Conservation (phyloP, 148 eudicot species). For the Camellia lanceoleosa region DNA sequence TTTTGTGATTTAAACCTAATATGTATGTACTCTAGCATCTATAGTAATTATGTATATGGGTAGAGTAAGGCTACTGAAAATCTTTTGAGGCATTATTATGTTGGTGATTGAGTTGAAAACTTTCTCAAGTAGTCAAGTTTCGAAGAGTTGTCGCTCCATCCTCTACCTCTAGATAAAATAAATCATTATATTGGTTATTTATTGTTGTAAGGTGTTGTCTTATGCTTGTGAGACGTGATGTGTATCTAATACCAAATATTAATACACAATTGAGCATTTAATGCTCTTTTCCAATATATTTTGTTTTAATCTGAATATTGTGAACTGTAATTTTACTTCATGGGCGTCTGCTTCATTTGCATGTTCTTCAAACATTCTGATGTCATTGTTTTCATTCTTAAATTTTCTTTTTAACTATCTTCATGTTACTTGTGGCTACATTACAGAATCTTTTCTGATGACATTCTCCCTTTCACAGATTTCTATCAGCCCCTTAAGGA, state of each 20-base stretch:
- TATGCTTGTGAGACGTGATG: neutral
- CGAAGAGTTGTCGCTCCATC: neutral
- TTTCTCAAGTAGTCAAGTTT: neutral
- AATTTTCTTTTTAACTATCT: neutral
- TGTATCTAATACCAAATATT: too few species aligned
- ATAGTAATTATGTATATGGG: neutral
- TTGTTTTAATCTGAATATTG: neutral
- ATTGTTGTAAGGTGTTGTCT: neutral
- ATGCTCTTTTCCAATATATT: neutral
- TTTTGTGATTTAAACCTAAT: neutral
- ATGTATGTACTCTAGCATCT: neutral
- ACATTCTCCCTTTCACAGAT: slow-evolving; percentile 44
- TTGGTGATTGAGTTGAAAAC: neutral
- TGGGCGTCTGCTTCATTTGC: neutral
- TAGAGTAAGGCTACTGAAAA: neutral
- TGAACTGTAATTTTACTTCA: slow-evolving; percentile 5
- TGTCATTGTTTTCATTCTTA: neutral
- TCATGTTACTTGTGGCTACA: neutral
- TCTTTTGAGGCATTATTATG: neutral
- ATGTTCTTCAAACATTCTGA: neutral
- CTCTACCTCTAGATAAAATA: neutral
- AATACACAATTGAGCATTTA: too few species aligned
- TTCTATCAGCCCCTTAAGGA: slow-evolving; percentile 79
- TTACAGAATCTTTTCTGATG: neutral
- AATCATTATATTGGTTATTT: slow-evolving; percentile 2